phyloP scores from a whole-genome alignment of 805 yeast genomes.

The Lipomyces yamanashiensis region DNA sequence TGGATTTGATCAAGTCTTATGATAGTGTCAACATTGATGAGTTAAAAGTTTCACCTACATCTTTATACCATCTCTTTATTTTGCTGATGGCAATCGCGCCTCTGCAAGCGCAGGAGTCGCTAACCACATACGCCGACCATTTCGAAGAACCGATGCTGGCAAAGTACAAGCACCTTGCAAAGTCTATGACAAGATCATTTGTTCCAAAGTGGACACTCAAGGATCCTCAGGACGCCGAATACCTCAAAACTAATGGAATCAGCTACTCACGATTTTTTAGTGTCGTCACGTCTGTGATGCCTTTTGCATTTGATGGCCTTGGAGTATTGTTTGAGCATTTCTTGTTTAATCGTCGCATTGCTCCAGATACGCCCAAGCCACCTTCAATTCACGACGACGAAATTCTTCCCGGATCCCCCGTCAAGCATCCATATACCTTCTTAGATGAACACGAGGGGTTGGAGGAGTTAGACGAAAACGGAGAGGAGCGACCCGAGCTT shows the following conservation, averaged over 20 bases:
- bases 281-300: slow-evolving; percentile 43
- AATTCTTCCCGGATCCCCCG: slow-evolving; percentile 14
- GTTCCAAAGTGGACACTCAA: slow-evolving; percentile 46
- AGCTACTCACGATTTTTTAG: slow-evolving; percentile 35
- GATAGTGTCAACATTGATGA: slow-evolving; percentile 52
- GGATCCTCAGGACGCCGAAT: slow-evolving; percentile 35
- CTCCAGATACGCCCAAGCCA: slow-evolving; percentile 27
- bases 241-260: slow-evolving; percentile 33
- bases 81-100: slow-evolving; percentile 55
- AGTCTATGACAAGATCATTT: slow-evolving; percentile 56
- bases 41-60: slow-evolving; percentile 49
- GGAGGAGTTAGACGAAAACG: slow-evolving; percentile 21
- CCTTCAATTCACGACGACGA: slow-evolving; percentile 10
- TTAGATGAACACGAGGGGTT: slow-evolving; percentile 32
- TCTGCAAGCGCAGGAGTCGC: slow-evolving; percentile 47
- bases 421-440: slow-evolving; percentile 25
- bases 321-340: slow-evolving; percentile 52
- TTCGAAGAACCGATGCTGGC: slow-evolving; percentile 48
- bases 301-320: slow-evolving; percentile 54
- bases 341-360: slow-evolving; percentile 45
- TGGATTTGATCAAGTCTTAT: slow-evolving; percentile 49
- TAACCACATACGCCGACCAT: slow-evolving; percentile 39
- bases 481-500: slow-evolving; percentile 8
- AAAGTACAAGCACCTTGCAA: slow-evolving; percentile 52
- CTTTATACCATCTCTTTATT: slow-evolving; percentile 53